These are phyloP conservation scores for Globisporangium ultimum DNA, from an alignment of 352 stramenopile genomes.

Conservation along the genomic window DNA sequence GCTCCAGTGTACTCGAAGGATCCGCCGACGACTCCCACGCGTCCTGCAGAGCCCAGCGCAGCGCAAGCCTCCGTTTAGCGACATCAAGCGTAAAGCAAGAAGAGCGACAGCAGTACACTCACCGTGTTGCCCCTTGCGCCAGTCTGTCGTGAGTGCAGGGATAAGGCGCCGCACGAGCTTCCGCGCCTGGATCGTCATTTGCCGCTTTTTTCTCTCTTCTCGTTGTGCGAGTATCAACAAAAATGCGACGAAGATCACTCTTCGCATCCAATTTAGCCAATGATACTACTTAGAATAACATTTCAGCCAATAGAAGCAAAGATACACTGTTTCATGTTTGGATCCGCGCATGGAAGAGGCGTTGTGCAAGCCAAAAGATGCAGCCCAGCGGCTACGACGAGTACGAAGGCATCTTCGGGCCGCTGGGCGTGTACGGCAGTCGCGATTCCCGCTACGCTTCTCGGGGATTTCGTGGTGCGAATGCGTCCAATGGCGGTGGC, in stretches of 20 bases:
- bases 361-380: background rate
- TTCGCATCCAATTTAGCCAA: background rate
- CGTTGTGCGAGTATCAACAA: background rate
- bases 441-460: background rate
- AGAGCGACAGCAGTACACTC: background rate
- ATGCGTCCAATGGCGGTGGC: constrained; percentile 3
- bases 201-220: constrained; percentile 3
- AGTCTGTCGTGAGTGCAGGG: constrained; percentile 57
- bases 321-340: constrained; percentile 3
- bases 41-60: constrained; percentile 34
- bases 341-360: constrained; percentile 1
- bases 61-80: background rate
- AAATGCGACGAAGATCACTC: background rate
- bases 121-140: constrained; percentile 80
- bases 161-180: constrained; percentile 49
- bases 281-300: background rate
- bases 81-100: background rate
- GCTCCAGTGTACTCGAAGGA: constrained; percentile 97
- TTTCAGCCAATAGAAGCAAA: constrained; percentile 7
- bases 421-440: constrained; percentile 24
- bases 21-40: constrained; percentile 94
- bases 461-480: background rate
- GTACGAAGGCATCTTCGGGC: constrained; percentile 59
- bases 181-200: constrained; percentile 9
- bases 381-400: constrained; percentile 55